Conservation (phyloP, 306 rosid genomes). For the Argentina anserina region DNA sequence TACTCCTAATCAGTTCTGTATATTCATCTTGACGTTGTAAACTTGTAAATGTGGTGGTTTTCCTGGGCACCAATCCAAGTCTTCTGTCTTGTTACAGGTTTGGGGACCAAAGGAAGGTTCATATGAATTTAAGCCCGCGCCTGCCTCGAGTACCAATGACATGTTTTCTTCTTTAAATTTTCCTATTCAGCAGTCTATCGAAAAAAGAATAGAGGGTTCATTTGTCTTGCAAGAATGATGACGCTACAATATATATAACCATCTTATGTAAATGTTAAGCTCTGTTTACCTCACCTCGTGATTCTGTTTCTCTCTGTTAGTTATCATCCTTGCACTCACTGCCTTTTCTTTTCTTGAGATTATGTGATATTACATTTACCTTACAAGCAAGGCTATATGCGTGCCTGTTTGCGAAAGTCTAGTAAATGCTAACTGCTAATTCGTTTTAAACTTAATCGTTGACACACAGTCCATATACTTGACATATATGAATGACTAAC, state of each 20-base stretch:
- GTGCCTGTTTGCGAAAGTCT: neutral
- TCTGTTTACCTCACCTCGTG: conserved; percentile 3
- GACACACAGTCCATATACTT: no score
- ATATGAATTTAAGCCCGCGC: conserved; percentile 76
- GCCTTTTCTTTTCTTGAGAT: conserved; percentile 2
- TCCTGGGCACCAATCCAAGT: conserved; percentile 1
- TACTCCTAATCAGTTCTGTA: neutral
- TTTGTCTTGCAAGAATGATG: conserved; percentile 68
- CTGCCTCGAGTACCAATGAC: conserved; percentile 59
- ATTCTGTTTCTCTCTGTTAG: conserved; percentile 12
- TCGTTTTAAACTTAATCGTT: no score
- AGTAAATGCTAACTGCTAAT: neutral
- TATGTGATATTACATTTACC: neutral
- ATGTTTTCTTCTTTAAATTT: conserved; percentile 55
- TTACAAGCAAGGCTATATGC: neutral
- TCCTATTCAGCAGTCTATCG: conserved; percentile 51
- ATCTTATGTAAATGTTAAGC: conserved; percentile 27
- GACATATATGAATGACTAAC: no score
- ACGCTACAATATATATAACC: conserved; percentile 16
- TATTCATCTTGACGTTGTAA: conserved; percentile 13
- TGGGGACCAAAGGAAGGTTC: conserved; percentile 96
- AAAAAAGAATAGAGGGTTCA: conserved; percentile 89
- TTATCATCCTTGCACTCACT: neutral
- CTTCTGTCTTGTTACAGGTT: conserved; percentile 43
- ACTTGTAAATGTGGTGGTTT: conserved; percentile 3